These are phyloP conservation scores for Somion occarium DNA, from an alignment of 1,284 basidiomycete genomes.

Conservation along the genomic window DNA sequence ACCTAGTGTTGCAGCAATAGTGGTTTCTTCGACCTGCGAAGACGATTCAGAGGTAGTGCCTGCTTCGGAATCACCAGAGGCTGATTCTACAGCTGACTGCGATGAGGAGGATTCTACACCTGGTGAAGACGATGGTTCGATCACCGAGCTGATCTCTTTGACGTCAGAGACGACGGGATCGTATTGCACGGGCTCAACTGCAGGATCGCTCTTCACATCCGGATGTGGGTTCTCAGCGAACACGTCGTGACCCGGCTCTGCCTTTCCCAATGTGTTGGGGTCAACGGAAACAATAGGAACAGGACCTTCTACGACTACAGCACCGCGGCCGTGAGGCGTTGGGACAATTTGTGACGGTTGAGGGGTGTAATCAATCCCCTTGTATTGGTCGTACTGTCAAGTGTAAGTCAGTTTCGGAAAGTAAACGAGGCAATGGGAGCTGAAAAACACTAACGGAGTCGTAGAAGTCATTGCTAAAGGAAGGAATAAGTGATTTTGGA, in stretches of 20 bases:
- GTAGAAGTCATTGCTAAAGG: constrained; percentile 54
- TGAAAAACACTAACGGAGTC: constrained; percentile 42
- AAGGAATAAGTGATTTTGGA: not conserved
- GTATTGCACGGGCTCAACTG: constrained; percentile 10
- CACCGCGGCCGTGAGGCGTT: constrained; percentile 34
- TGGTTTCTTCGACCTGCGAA: constrained; percentile 7
- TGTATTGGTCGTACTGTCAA: constrained; percentile 52
- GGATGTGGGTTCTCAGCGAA: constrained; percentile 44
- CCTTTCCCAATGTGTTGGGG: constrained; percentile 41
- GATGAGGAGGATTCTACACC: constrained; percentile 1
- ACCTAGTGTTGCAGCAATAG: constrained; percentile 1
- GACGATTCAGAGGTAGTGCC: not conserved
- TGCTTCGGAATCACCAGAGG: constrained; percentile 1
- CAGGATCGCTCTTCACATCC: constrained; percentile 9
- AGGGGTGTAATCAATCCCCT: constrained; percentile 14
- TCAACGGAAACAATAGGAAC: constrained; percentile 18
- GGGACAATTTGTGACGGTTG: constrained; percentile 36
- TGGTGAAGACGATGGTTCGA: constrained; percentile 3
- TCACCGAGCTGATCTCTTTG: not conserved
- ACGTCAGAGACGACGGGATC: not conserved
- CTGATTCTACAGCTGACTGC: constrained; percentile 2
- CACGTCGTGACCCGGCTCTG: constrained; percentile 66
- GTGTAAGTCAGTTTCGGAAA: not conserved
- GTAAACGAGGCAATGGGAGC: not conserved
- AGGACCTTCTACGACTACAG: constrained; percentile 38